phyloP scores from a whole-genome alignment of 805 yeast genomes.

The Pichia scutulata region DNA sequence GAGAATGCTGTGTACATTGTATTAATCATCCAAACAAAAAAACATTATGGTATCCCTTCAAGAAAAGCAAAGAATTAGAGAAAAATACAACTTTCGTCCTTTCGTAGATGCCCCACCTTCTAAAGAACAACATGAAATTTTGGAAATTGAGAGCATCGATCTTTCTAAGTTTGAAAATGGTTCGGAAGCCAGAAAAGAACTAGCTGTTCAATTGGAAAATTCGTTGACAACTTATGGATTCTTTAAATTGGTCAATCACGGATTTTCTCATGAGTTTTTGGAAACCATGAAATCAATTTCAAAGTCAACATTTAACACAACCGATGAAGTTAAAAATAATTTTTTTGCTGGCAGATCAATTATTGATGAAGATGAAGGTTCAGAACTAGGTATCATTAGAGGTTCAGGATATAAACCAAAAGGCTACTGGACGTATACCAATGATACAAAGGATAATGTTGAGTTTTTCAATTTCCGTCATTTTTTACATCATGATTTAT shows the following conservation, averaged over 20 bases:
- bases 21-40: too few relatives aligned
- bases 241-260: slow-evolving; percentile 36
- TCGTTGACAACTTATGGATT: slow-evolving; percentile 38
- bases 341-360: slow-evolving; percentile 31
- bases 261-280: slow-evolving; percentile 27
- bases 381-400: slow-evolving; percentile 36
- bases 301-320: slow-evolving; percentile 33
- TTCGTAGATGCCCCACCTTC: slow-evolving; percentile 25
- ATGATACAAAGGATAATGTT: slow-evolving; percentile 37
- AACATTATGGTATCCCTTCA: too few relatives aligned
- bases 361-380: slow-evolving; percentile 21
- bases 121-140: slow-evolving; percentile 8
- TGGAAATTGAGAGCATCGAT: slow-evolving; percentile 32
- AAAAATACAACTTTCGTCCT: slow-evolving; percentile 27
- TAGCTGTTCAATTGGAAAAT: slow-evolving; percentile 33
- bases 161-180: slow-evolving; percentile 30
- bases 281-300: slow-evolving; percentile 32
- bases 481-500: slow-evolving; percentile 30
- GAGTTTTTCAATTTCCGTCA: slow-evolving; percentile 38
- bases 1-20: too few relatives aligned
- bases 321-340: slow-evolving; percentile 31
- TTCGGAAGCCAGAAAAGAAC: slow-evolving; percentile 22
- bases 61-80: slow-evolving; percentile 10
- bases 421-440: slow-evolving; percentile 41
- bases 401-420: slow-evolving; percentile 42